Base-by-base conservation (phyloP, 495 filamentous ascomycete genomes). In the Penicillium bialowiezense region DNA sequence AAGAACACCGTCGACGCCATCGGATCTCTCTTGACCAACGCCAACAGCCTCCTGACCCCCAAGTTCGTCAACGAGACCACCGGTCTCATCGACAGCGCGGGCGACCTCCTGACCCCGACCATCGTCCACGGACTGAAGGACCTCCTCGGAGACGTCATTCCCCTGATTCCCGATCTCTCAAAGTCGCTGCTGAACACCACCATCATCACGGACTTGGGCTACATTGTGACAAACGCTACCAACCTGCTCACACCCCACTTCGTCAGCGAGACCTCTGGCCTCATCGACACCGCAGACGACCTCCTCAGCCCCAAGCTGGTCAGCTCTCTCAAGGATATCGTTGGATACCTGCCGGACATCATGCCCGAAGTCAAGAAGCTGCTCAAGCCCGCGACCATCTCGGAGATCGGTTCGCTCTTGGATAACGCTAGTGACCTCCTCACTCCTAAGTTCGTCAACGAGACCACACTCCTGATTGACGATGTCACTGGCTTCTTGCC, bases 371-470 rank as follows among this genome's bases (percentile, higher is more conserved):
- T 66, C 48, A 36, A 59, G 45, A 62, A 62, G 14, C 46, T 76
- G 26, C 35, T 75, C 4, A 60, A 58, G 8, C 44, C 63, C 0
- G 50, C 65, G n/a, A 69, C 66, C 4, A 58, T 76, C 44, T 57
- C 57, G 33, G 65, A 69, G 18, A 55, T 75, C 4, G 44, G 64
- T 21, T 61, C 62, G n/a, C 66, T 77, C 12, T 59, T 76, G 34
- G 57, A 58, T 1, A 76, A 76, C 35, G 72, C 72, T n/a, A 64
- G 67, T 39, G 59, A 65, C 19, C 62, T 76, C 2, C 44, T 76
- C 9, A 72, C 68, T 2, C 47, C 44, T 20, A 56, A 68, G 35
- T 75, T 76, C 44, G 72, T 75, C 12, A 65, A 73, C 39, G 61
- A 74, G 54, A 65, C 62, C 0, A 36, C 45, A 1, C 39, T 52